A percentile compares a stretch with the other conserved stretches of the same genome.
Evolutionary conservation across 257 asterid species (phyloP).

Genomic region (Orobanche coerulescens): DNA sequence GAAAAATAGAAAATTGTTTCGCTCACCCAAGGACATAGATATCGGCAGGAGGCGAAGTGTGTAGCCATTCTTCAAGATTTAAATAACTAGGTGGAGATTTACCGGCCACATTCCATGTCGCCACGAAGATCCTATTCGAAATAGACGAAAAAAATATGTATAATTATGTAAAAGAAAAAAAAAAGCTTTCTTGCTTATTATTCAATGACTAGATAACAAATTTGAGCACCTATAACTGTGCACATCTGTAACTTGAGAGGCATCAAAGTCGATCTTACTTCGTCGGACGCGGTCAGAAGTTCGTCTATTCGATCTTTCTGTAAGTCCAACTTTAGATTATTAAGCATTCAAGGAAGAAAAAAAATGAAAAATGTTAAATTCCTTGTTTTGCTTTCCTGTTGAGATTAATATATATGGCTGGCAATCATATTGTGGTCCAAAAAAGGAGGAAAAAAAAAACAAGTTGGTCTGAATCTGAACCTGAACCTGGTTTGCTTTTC

Average conservation of each 20-base stretch:
- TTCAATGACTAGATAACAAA: not conserved
- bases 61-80: constrained; percentile 90
- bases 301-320: constrained; percentile 45
- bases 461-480: constrained; percentile 44
- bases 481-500: constrained; percentile 88
- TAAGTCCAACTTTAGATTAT: constrained; percentile 10
- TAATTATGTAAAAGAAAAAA: not conserved
- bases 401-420: constrained; percentile 24
- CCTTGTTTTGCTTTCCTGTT: not conserved
- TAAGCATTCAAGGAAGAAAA: constrained; percentile 14
- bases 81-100: constrained; percentile 78
- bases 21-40: constrained; percentile 94
- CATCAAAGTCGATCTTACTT: constrained; percentile 57
- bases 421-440: constrained; percentile 54
- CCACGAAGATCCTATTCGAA: constrained; percentile 65
- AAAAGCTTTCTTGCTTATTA: not conserved
- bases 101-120: constrained; percentile 99
- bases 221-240: constrained; percentile 45
- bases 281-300: constrained; percentile 42
- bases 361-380: not conserved
- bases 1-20: not conserved
- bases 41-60: constrained; percentile 96
- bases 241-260: constrained; percentile 63
- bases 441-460: constrained; percentile 42
- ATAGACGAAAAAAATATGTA: not conserved